Evolutionary conservation across 179 eudicot genomes (phyloP).

Genomic region (Actinidia arguta): DNA sequence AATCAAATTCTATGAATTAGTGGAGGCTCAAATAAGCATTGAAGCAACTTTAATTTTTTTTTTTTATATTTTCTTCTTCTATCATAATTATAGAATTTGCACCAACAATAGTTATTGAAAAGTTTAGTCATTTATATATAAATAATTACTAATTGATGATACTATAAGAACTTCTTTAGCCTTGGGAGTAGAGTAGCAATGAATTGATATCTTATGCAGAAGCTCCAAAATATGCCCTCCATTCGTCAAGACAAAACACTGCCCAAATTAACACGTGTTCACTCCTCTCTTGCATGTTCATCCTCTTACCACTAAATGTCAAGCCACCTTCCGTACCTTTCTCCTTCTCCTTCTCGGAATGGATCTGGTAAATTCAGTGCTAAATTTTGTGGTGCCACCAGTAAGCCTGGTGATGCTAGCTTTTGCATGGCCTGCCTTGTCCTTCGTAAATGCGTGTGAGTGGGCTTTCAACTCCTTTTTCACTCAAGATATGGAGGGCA

Average conservation of each 20-base stretch:
- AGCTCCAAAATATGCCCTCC: constrained; percentile 22
- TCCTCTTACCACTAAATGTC: too few species aligned
- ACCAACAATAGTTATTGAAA: too few species aligned
- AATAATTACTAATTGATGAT: too few species aligned
- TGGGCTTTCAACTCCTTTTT: constrained; percentile 57
- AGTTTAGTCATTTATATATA: too few species aligned
- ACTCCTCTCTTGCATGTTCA: constrained; percentile 20
- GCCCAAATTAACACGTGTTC: constrained; percentile 29
- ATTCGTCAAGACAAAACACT: not conserved
- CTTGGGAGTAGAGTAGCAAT: too few species aligned
- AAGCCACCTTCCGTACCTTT: not conserved
- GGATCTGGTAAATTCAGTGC: constrained; percentile 61
- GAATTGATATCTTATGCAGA: too few species aligned
- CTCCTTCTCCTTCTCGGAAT: constrained; percentile 27
- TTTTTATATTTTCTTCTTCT: too few species aligned
- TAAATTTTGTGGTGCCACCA: constrained; percentile 82
- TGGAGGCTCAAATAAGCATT: too few species aligned
- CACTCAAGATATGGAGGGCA: constrained; percentile 58
- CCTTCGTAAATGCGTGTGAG: constrained; percentile 71
- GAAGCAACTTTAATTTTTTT: too few species aligned
- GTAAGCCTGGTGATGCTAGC: constrained; percentile 79
- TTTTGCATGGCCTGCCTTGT: constrained; percentile 84
- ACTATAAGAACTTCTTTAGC: too few species aligned
- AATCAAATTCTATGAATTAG: too few species aligned
- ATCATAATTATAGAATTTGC: too few species aligned